Evolutionary conservation across 257 asterid species (phyloP).

Genomic region (Craterostigma plantagineum): DNA sequence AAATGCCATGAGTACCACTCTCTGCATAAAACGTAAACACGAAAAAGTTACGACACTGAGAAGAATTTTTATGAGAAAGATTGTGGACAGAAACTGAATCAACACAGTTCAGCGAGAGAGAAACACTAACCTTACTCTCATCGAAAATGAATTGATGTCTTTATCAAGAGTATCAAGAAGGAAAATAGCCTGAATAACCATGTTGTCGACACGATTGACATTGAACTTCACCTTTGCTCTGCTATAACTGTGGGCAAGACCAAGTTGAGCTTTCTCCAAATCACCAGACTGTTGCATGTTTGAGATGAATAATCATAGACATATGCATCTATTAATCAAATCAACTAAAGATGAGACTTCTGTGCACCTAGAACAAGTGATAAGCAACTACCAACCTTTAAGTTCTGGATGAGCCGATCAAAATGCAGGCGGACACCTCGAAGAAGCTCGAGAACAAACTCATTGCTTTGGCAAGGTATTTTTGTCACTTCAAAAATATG

Average conservation of each 20-base stretch:
- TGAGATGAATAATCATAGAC: too few relatives aligned
- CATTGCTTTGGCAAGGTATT: constrained; percentile 80
- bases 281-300: constrained; percentile 54
- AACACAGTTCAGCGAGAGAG: background rate
- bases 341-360: too few relatives aligned
- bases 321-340: too few relatives aligned
- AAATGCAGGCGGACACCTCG: constrained; percentile 82
- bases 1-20: constrained; percentile 99
- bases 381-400: constrained; percentile 38
- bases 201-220: constrained; percentile 91
- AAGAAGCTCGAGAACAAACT: constrained; percentile 68
- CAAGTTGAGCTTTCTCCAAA: constrained; percentile 92
- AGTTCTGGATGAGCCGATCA: constrained; percentile 38
- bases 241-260: constrained; percentile 90
- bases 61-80: background rate
- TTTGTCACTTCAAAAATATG: constrained; percentile 67
- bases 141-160: constrained; percentile 81
- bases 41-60: too few relatives aligned
- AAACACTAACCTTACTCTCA: constrained; percentile 71
- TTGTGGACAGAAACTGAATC: background rate
- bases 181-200: constrained; percentile 95
- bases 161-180: constrained; percentile 90
- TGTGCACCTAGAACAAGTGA: background rate
- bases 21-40: constrained; percentile 21
- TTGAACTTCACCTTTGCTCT: constrained; percentile 94